Evolutionary conservation across 345 rosid genomes (phyloP), one percentile per base, ranked within the genome.

Genomic region (Firmiana major): DNA sequence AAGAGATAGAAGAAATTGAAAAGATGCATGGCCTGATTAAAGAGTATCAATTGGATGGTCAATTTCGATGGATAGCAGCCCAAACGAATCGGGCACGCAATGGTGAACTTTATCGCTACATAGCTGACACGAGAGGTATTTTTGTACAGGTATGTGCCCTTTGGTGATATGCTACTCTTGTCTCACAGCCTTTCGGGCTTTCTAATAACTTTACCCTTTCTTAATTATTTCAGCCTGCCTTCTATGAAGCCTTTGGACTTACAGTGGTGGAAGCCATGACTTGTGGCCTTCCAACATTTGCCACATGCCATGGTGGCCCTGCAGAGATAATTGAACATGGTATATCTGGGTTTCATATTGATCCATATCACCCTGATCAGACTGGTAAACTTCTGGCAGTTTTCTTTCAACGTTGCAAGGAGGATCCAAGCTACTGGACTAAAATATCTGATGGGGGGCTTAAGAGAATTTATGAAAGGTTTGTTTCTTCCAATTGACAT

Each of bases 191-290:
- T 5, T 62, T 60, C 9, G 19, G 45, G 48, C 59, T 10, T 71
- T 54, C 42, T 59, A 49, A 36, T 70, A 36, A 73, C 3, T 3
- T 65, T 54, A 67, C 38, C 73, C 46, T 16, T 26, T 45, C 55
- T 64, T 28, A 26, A 48, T 48, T 22, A 51, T 66, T 79, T 78
- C 87, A 97, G 98, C 99, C 99, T 80, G 99, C 99, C 1, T 90
- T 97, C 81, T 97, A 97, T 55, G 99, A 97, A 92, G 98, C 94
- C 34, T 97, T 94, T 83, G 99, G 99, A 64, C 93, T 97, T 67
- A 97, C 98, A 4, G 98, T 97, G 17, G 92, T 91, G 79, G 98
- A 97, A 86, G 95, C 97, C 76, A 97, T 97, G 99, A 94, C 97
- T n/a, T 91, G 92, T 60, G 98, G 93, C 43, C 97, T 97, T 74